These are phyloP conservation scores for Xylariaceae sp. DNA, from an alignment of 2,329 filamentous ascomycete species.

Conservation along the genomic window DNA sequence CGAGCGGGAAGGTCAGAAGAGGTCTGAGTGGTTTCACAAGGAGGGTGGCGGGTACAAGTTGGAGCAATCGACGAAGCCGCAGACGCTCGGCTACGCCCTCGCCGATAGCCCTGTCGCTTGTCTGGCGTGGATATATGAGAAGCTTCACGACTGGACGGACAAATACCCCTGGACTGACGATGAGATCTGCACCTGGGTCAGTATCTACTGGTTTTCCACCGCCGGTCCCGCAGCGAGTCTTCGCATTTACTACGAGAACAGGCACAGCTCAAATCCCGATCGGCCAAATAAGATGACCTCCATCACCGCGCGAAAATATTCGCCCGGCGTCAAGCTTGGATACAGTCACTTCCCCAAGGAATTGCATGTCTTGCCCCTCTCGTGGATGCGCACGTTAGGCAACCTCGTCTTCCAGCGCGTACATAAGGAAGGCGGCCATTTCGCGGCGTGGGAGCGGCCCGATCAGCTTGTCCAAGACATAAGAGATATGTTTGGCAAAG, in stretches of 20 bases:
- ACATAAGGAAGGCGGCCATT: conserved; percentile 53
- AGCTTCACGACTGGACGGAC: conserved; percentile 72
- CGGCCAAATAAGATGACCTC: conserved; percentile 22
- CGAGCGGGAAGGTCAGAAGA: conserved; percentile 48
- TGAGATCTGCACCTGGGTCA: conserved; percentile 70
- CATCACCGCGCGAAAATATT: conserved; percentile 24
- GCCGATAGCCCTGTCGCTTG: conserved; percentile 65
- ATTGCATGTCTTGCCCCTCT: conserved; percentile 46
- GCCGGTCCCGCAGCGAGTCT: conserved; percentile 62
- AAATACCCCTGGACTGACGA: conserved; percentile 68
- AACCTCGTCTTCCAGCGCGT: conserved; percentile 52
- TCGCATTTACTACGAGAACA: conserved; percentile 67
- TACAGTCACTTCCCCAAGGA: conserved; percentile 56
- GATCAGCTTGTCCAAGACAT: conserved; percentile 49
- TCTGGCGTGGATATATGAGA: conserved; percentile 77
- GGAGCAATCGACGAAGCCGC: conserved; percentile 62
- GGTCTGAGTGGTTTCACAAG: conserved; percentile 51
- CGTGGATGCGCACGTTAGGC: conserved; percentile 55
- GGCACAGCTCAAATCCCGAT: conserved; percentile 34
- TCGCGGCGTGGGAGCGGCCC: conserved; percentile 55
- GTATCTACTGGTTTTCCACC: conserved; percentile 64
- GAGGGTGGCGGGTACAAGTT: conserved; percentile 56
- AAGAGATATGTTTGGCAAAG: conserved; percentile 52
- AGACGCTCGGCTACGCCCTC: conserved; percentile 65
- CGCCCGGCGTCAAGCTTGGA: conserved; percentile 35